Percentiles rank a stretch among this genome's conserved stretches.
phyloP scores from a whole-genome alignment of 1,139 yeast species.

The Hemisphaericaspora xylanilytica region DNA sequence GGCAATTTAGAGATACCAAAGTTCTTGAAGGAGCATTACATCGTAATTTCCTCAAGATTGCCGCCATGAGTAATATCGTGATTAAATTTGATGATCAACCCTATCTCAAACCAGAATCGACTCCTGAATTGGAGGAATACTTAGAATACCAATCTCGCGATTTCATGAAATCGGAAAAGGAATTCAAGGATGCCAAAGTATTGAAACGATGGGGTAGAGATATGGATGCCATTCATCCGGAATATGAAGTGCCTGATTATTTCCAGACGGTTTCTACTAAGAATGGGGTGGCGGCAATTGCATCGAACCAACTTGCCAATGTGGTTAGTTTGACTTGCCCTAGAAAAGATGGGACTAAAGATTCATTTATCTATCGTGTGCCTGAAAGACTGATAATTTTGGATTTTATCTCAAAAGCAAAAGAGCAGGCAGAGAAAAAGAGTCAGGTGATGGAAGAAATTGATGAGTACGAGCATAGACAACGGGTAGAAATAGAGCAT shows the following conservation, averaged over 20 bases:
- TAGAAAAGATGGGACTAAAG: slow-evolving; percentile 25
- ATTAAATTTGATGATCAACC: slow-evolving; percentile 70
- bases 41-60: slow-evolving; percentile 33
- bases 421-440: slow-evolving; percentile 28
- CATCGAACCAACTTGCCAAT: slow-evolving; percentile 34
- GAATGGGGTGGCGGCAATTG: slow-evolving; percentile 46
- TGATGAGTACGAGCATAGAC: slow-evolving; percentile 20
- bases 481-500: slow-evolving; percentile 19
- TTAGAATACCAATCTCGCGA: slow-evolving; percentile 20
- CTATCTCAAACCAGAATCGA: slow-evolving; percentile 27
- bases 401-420: slow-evolving; percentile 63
- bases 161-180: background rate
- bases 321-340: slow-evolving; percentile 35
- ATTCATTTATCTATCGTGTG: slow-evolving; percentile 56
- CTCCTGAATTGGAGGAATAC: slow-evolving; percentile 28
- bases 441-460: slow-evolving; percentile 30
- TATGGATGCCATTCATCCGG: slow-evolving; percentile 22
- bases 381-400: slow-evolving; percentile 72
- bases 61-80: slow-evolving; percentile 56
- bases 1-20: slow-evolving; percentile 56
- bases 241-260: slow-evolving; percentile 41
- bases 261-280: slow-evolving; percentile 39
- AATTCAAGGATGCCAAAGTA: background rate
- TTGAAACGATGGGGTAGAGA: slow-evolving; percentile 18
- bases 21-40: slow-evolving; percentile 50